Evolutionary conservation across 2,329 filamentous ascomycete genomes (phyloP).

Genomic region (Beauveria australis): DNA sequence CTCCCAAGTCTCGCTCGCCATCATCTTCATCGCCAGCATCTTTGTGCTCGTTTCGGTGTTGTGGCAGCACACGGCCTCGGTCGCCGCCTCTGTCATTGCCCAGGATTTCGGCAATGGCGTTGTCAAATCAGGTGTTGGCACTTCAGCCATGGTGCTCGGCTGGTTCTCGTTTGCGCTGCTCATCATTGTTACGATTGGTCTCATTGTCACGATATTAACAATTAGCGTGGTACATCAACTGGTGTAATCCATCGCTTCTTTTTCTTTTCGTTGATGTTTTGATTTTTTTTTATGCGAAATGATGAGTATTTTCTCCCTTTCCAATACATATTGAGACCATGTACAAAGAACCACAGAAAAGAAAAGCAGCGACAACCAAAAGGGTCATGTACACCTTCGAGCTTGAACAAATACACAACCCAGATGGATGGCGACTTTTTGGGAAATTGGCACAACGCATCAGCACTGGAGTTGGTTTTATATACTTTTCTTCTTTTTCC

Average conservation of each 20-base stretch:
- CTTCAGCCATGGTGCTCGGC: slow-evolving; percentile 89
- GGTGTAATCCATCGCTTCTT: slow-evolving; percentile 22
- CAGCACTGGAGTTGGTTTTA: slow-evolving; percentile 6
- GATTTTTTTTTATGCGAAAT: not conserved
- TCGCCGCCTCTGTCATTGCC: slow-evolving; percentile 87
- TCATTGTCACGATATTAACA: slow-evolving; percentile 94
- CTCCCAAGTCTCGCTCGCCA: slow-evolving; percentile 83
- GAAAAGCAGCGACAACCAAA: no score
- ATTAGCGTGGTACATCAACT: slow-evolving; percentile 68
- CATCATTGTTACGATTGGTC: slow-evolving; percentile 89
- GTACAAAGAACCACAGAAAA: not conserved
- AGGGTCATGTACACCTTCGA: not conserved
- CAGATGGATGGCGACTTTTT: not conserved
- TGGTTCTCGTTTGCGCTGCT: slow-evolving; percentile 95
- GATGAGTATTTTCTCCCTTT: not conserved
- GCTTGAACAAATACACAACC: not conserved
- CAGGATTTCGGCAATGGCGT: slow-evolving; percentile 88
- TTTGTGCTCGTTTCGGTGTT: slow-evolving; percentile 68
- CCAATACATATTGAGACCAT: not conserved
- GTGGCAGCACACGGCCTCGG: slow-evolving; percentile 93
- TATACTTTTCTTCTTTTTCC: not conserved
- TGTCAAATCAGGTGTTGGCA: slow-evolving; percentile 81
- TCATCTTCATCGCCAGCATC: slow-evolving; percentile 74
- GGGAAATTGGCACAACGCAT: slow-evolving; percentile 2
- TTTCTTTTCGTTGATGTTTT: not conserved